Percentiles rank a stretch among this genome's conserved stretches.
These are phyloP conservation scores for Evernia prunastri DNA, from an alignment of 495 filamentous ascomycete genomes.

Conservation along the genomic window DNA sequence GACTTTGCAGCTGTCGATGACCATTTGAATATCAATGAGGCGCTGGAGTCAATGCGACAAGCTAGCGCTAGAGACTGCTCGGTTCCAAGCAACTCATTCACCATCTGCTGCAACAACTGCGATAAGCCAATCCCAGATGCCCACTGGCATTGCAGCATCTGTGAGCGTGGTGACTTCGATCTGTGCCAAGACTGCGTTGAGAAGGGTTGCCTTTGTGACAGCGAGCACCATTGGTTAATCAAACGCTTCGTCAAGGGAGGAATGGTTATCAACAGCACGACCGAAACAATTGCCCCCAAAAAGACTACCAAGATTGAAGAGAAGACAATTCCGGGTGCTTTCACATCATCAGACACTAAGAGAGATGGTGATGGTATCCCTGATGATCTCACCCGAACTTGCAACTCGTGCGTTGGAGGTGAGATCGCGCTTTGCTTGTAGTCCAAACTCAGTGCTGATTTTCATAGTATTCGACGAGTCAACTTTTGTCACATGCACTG, in stretches of 20 bases:
- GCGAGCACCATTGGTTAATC: slow-evolving; percentile 83
- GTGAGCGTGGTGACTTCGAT: slow-evolving; percentile 91
- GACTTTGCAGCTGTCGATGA: slow-evolving; percentile 34
- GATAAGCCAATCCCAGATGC: slow-evolving; percentile 65
- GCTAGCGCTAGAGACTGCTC: background rate
- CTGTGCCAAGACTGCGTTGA: slow-evolving; percentile 77
- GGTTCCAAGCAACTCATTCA: slow-evolving; percentile 32
- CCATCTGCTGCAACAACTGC: slow-evolving; percentile 91
- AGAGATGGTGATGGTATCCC: slow-evolving; percentile 25
- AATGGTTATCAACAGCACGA: slow-evolving; percentile 73
- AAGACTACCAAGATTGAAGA: slow-evolving; percentile 24
- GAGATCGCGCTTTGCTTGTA: slow-evolving; percentile 28
- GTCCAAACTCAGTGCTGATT: slow-evolving; percentile 17
- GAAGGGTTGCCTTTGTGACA: slow-evolving; percentile 66
- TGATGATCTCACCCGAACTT: slow-evolving; percentile 57
- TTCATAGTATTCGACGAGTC: slow-evolving; percentile 60
- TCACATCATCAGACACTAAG: slow-evolving; percentile 34
- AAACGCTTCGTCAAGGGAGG: slow-evolving; percentile 78
- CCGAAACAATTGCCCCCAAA: slow-evolving; percentile 68
- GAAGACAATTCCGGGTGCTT: slow-evolving; percentile 39
- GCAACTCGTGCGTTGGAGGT: slow-evolving; percentile 86
- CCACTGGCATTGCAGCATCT: slow-evolving; percentile 93
- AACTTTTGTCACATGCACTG: slow-evolving; percentile 76
- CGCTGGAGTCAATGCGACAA: slow-evolving; percentile 22
- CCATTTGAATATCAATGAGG: slow-evolving; percentile 28